Percentiles rank a stretch among this genome's conserved stretches.
Conservation (phyloP, 2,329 filamentous ascomycete species). For the Claviceps quebecensis region DNA sequence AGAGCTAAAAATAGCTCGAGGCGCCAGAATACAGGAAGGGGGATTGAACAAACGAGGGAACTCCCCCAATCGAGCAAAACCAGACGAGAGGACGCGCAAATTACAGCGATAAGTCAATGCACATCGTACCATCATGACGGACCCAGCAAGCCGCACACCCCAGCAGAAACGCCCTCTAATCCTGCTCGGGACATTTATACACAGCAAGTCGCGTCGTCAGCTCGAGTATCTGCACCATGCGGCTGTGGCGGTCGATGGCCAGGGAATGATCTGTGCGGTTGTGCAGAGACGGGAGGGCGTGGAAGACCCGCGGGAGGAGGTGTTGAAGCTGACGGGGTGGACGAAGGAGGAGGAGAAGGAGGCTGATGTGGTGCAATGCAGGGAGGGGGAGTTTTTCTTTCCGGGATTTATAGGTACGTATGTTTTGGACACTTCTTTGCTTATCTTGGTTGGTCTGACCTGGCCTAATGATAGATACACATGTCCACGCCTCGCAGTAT, state of each 20-base stretch:
- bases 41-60: too few relatives aligned
- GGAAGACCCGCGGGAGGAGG: constrained; percentile 15
- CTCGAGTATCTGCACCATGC: constrained; percentile 38
- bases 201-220: constrained; percentile 32
- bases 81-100: background rate
- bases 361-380: constrained; percentile 22
- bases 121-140: constrained; percentile 1
- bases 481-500: constrained; percentile 90
- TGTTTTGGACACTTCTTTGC: too few relatives aligned
- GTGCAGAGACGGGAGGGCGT: constrained; percentile 21
- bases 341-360: constrained; percentile 18
- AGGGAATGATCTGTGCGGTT: constrained; percentile 36
- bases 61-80: background rate
- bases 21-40: too few relatives aligned
- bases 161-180: constrained; percentile 25
- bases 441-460: too few relatives aligned
- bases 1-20: too few relatives aligned
- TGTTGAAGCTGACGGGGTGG: constrained; percentile 34
- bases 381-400: constrained; percentile 59
- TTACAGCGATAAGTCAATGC: background rate
- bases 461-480: constrained; percentile 51
- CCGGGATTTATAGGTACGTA: constrained; percentile 60
- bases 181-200: constrained; percentile 42
- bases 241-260: constrained; percentile 34
- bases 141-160: constrained; percentile 3